phyloP scores from a whole-genome alignment of 2,329 filamentous ascomycete genomes.

The Aspergillus sojae region DNA sequence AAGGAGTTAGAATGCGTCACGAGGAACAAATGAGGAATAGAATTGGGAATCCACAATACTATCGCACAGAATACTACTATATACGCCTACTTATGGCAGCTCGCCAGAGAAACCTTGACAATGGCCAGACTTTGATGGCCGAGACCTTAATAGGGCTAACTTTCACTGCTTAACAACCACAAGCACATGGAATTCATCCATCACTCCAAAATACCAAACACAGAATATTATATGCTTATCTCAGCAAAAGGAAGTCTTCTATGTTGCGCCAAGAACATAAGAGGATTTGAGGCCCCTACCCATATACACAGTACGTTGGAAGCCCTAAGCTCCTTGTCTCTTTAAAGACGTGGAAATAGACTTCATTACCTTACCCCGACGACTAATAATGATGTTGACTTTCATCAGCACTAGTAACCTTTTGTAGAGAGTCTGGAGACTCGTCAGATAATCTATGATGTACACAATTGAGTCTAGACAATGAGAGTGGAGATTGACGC shows the following conservation, averaged over 20 bases:
- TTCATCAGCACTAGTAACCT: not conserved
- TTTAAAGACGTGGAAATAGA: not conserved
- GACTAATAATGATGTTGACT: not conserved
- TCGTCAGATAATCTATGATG: not conserved
- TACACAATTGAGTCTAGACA: not conserved
- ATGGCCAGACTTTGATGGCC: not conserved
- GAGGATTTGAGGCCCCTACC: not conserved
- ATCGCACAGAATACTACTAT: not conserved
- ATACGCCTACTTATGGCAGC: not conserved
- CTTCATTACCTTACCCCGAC: not conserved
- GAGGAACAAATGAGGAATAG: not conserved
- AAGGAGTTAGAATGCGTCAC: not conserved
- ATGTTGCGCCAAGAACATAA: not conserved
- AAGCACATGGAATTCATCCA: not conserved
- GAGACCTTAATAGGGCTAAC: too few relatives aligned
- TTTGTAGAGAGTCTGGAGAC: not conserved
- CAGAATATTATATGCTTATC: not conserved
- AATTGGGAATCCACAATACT: not conserved
- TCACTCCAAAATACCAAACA: not conserved
- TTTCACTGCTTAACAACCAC: not conserved
- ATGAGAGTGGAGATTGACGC: not conserved
- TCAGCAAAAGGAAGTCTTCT: not conserved
- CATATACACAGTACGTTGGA: not conserved
- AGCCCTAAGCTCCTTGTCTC: not conserved
- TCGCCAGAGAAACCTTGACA: not conserved